These are phyloP conservation scores for Eucalyptus marginata DNA, from an alignment of 345 rosid species.

Conservation along the genomic window DNA sequence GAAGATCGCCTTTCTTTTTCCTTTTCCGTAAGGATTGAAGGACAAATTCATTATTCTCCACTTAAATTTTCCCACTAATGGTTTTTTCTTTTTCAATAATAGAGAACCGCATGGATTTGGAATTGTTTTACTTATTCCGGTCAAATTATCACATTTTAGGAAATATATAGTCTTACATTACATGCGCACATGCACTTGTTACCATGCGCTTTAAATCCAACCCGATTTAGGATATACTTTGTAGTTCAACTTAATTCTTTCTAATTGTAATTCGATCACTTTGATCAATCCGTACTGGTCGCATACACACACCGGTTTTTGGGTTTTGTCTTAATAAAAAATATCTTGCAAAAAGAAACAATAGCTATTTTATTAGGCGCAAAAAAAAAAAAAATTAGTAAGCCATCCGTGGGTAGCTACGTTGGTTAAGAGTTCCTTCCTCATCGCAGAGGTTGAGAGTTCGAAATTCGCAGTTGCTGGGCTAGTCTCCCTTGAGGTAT, in stretches of 20 bases:
- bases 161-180: neutral
- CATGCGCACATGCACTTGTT: neutral
- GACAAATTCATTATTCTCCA: neutral
- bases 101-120: neutral
- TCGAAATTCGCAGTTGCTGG: too few relatives aligned
- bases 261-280: neutral
- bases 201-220: neutral
- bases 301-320: too few relatives aligned
- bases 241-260: neutral
- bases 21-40: neutral
- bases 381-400: rapidly evolving
- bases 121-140: neutral
- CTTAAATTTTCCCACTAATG: neutral
- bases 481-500: too few relatives aligned
- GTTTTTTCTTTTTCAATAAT: neutral
- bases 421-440: too few relatives aligned
- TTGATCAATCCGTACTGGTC: too few relatives aligned
- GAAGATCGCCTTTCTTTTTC: neutral
- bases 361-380: too few relatives aligned
- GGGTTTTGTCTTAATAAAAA: too few relatives aligned
- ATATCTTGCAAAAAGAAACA: too few relatives aligned
- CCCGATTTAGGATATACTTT: neutral
- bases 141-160: neutral
- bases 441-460: too few relatives aligned
- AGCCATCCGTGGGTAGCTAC: too few relatives aligned